Evolutionary conservation across 768 basidiomycete genomes (phyloP).

Genomic region (Phaeotremella skinneri): DNA sequence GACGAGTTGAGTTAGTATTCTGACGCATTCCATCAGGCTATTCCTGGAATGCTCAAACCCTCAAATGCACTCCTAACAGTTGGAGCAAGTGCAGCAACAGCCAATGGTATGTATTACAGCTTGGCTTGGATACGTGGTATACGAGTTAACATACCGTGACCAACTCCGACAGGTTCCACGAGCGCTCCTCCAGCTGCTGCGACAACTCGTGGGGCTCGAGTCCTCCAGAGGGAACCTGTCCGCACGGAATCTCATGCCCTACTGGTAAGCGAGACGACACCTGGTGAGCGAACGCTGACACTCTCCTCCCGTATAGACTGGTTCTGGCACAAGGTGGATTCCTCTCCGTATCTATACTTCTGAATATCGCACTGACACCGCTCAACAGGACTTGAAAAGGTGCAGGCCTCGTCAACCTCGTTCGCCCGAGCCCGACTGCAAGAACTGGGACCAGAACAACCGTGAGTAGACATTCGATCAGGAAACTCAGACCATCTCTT

Average conservation of each 20-base stretch:
- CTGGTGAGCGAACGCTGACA: background rate
- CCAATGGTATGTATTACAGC: conserved; percentile 27
- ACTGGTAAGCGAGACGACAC: conserved; percentile 17
- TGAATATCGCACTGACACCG: background rate
- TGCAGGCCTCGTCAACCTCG: conserved; percentile 28
- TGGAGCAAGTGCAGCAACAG: conserved; percentile 12
- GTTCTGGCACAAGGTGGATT: conserved; percentile 31
- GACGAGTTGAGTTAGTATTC: background rate
- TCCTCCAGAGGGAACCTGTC: conserved; percentile 22
- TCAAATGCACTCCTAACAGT: conserved; percentile 13
- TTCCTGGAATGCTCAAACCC: conserved; percentile 25
- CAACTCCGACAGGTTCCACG: conserved; percentile 31
- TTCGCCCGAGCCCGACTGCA: conserved; percentile 39
- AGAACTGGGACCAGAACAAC: conserved; percentile 34
- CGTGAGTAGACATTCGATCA: conserved; percentile 13
- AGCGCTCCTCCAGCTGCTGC: conserved; percentile 30
- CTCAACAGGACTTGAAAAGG: conserved; percentile 10
- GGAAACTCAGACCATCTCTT: background rate
- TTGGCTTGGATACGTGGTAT: too few species aligned
- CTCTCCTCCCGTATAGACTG: conserved; percentile 29
- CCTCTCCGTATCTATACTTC: background rate
- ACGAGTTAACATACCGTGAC: background rate
- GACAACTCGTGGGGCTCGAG: conserved; percentile 16
- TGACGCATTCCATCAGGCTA: conserved; percentile 13
- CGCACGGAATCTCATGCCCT: conserved; percentile 32